phyloP scores from a whole-genome alignment of 1,284 basidiomycete species.

The Moesziomyces globuligerus region DNA sequence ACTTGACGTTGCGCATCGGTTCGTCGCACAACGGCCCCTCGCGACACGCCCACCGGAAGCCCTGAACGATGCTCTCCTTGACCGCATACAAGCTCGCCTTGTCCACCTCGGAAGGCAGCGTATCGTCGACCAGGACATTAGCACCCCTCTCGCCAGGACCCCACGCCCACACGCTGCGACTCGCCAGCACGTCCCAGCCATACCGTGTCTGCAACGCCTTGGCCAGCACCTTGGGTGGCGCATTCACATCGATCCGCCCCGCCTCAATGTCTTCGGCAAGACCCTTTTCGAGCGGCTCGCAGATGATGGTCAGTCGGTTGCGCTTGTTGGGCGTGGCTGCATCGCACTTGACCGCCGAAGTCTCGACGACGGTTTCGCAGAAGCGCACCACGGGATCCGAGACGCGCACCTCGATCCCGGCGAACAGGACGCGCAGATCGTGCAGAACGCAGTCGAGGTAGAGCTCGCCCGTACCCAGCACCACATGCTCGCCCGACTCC shows the following conservation, averaged over 20 bases:
- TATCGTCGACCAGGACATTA: constrained; percentile 94
- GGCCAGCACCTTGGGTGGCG: constrained; percentile 59
- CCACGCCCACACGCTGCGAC: constrained; percentile 99
- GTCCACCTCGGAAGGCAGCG: constrained; percentile 93
- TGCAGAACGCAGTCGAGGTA: constrained; percentile 98
- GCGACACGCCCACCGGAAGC: constrained; percentile 98
- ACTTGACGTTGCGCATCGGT: constrained; percentile 98
- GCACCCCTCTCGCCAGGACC: constrained; percentile 89
- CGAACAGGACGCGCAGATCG: constrained; percentile 88
- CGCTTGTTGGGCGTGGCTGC: constrained; percentile 99
- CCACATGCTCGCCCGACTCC: constrained; percentile 96
- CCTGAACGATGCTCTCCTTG: constrained; percentile 95
- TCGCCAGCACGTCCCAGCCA: constrained; percentile 97
- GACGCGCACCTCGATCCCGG: constrained; percentile 99
- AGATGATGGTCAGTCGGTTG: constrained; percentile 65
- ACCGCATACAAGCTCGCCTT: constrained; percentile 89
- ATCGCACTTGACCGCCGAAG: constrained; percentile 96
- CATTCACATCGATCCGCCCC: constrained; percentile 51
- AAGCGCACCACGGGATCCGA: constrained; percentile 98
- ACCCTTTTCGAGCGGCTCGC: constrained; percentile 65
- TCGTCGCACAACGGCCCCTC: constrained; percentile 98
- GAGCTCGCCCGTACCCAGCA: constrained; percentile 95
- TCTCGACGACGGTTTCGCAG: constrained; percentile 98
- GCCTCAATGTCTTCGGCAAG: constrained; percentile 65
- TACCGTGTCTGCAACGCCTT: constrained; percentile 74